These are phyloP conservation scores for Luffa acutangula DNA, from an alignment of 306 rosid genomes.

Conservation along the genomic window DNA sequence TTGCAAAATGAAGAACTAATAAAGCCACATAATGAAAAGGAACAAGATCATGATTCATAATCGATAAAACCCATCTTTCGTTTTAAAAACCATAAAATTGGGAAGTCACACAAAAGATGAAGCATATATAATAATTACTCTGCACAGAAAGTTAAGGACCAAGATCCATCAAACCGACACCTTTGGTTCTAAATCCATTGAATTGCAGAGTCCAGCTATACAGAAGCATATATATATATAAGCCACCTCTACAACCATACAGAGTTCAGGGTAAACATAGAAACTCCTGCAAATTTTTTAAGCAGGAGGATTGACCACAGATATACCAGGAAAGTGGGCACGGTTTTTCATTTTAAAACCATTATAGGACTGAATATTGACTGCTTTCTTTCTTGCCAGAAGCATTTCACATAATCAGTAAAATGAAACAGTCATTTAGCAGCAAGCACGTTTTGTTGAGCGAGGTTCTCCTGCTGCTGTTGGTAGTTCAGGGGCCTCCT, in stretches of 20 bases:
- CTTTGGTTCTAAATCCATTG: background rate
- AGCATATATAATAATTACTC: background rate
- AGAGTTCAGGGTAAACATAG: background rate
- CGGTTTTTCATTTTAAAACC: background rate
- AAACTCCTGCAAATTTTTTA: background rate
- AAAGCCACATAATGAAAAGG: background rate
- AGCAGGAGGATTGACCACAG: background rate
- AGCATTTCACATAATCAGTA: background rate
- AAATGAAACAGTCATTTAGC: slow-evolving; percentile 30
- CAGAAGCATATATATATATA: background rate
- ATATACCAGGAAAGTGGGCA: background rate
- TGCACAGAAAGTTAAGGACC: background rate
- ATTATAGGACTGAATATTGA: background rate
- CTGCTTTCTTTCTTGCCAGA: background rate
- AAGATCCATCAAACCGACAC: background rate
- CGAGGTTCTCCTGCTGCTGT: slow-evolving; percentile 76
- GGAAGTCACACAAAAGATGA: background rate
- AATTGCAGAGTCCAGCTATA: background rate
- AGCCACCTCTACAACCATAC: slow-evolving; percentile 6
- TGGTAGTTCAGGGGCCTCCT: slow-evolving; percentile 89
- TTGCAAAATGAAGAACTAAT: background rate
- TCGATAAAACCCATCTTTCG: background rate
- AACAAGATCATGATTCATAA: background rate
- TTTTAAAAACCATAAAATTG: background rate
- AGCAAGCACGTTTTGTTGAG: slow-evolving; percentile 50